Evolutionary conservation across 1,284 basidiomycete genomes (phyloP).

Genomic region (Tilletia walkeri): DNA sequence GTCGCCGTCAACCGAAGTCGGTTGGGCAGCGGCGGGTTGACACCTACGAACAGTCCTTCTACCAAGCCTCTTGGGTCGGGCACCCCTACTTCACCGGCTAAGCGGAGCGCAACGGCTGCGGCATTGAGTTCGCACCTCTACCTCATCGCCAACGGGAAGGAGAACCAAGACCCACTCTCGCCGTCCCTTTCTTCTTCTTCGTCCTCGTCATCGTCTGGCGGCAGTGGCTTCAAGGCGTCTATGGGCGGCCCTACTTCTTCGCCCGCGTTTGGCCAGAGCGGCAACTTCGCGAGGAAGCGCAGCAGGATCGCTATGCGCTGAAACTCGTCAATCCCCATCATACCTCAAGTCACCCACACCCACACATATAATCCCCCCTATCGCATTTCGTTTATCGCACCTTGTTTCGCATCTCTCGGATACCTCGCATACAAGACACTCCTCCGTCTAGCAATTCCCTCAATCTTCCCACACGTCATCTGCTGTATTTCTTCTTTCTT

Average conservation of each 20-base stretch:
- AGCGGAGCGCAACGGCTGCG: neutral
- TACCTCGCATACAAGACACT: too few species aligned
- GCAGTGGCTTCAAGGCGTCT: too few species aligned
- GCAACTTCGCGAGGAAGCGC: neutral
- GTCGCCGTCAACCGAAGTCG: conserved; percentile 5
- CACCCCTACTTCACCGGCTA: neutral
- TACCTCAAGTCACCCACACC: neutral
- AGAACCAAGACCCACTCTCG: conserved; percentile 10
- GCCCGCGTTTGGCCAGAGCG: neutral
- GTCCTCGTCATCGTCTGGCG: neutral
- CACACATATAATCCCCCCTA: too few species aligned
- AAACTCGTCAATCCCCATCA: neutral
- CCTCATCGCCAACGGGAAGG: neutral
- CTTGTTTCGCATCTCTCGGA: too few species aligned
- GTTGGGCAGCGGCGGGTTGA: neutral
- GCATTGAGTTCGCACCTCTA: neutral
- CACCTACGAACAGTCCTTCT: neutral
- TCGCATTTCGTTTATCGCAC: too few species aligned
- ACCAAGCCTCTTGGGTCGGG: neutral
- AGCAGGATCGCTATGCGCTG: conserved; percentile 9
- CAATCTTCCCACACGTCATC: too few species aligned
- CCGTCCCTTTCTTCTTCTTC: neutral
- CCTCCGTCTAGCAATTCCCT: too few species aligned
- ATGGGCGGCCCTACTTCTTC: neutral
- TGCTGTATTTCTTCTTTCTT: too few species aligned